A percentile compares a stretch with the other conserved stretches of the same genome.
phyloP scores from a whole-genome alignment of 805 yeast species.

The Millerozyma miso region DNA sequence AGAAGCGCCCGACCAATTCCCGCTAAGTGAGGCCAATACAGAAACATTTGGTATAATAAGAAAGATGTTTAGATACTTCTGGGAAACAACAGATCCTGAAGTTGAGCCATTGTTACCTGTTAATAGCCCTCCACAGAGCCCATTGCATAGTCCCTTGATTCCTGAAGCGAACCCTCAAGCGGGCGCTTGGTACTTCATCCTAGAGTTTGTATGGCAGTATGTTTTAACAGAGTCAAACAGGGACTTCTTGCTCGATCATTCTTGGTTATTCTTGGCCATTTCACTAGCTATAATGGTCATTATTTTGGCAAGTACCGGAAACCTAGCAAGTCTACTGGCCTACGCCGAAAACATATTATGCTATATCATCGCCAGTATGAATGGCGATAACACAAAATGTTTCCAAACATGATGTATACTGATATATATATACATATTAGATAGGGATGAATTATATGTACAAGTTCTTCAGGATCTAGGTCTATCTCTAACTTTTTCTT shows the following conservation, averaged over 20 bases:
- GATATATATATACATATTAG: conserved; percentile 37
- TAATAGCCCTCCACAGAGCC: conserved; percentile 6
- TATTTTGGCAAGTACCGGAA: conserved; percentile 13
- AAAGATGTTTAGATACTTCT: conserved; percentile 3
- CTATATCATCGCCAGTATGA: conserved; percentile 5
- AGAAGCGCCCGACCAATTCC: background rate
- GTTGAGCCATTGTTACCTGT: conserved; percentile 16
- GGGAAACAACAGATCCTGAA: conserved; percentile 3
- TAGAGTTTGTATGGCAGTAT: conserved; percentile 12
- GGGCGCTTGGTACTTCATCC: conserved; percentile 5
- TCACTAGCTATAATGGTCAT: conserved; percentile 4
- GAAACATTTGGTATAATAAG: background rate
- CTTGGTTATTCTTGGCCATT: conserved; percentile 5
- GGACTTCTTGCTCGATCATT: conserved; percentile 6
- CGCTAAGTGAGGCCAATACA: too few species aligned
- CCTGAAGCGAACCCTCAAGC: conserved; percentile 1
- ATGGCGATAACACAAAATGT: background rate
- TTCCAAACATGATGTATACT: conserved; percentile 4
- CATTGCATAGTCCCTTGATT: background rate
- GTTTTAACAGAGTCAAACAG: conserved; percentile 13
- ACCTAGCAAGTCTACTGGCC: conserved; percentile 6
- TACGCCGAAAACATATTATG: conserved; percentile 8
- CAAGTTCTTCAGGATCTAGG: conserved; percentile 47
- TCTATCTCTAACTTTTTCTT: conserved; percentile 84
- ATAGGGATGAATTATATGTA: conserved; percentile 16